Evolutionary conservation across 768 basidiomycete species (phyloP).

Genomic region (Fistulinella prunicolor): DNA sequence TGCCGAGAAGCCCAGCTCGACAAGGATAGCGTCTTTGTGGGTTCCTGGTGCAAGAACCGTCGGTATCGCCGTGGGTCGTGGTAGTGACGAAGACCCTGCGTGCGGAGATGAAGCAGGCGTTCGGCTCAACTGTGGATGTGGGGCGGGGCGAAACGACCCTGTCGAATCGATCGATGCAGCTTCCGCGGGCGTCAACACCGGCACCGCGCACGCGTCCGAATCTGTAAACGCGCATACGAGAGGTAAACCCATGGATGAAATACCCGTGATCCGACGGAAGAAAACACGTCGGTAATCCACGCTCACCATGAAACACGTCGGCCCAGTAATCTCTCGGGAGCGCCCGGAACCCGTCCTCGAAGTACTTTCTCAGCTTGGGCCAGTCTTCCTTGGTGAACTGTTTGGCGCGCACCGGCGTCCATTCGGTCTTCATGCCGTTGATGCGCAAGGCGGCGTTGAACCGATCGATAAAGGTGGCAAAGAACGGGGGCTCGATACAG

Average conservation of each 20-base stretch:
- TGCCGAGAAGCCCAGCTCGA: conserved; percentile 48
- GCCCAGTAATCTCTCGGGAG: conserved; percentile 69
- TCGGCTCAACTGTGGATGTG: conserved; percentile 48
- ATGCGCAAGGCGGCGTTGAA: conserved; percentile 53
- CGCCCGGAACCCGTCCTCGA: conserved; percentile 61
- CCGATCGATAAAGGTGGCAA: conserved; percentile 52
- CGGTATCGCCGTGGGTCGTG: not conserved
- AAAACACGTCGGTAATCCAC: not conserved
- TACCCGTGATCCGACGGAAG: too few relatives aligned
- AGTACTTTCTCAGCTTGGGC: conserved; percentile 53
- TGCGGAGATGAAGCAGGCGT: conserved; percentile 25
- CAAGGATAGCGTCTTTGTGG: conserved; percentile 53
- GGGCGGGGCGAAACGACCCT: conserved; percentile 41
- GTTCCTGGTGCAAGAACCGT: conserved; percentile 43
- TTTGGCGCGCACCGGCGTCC: conserved; percentile 49
- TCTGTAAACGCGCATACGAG: conserved; percentile 38
- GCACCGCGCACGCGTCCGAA: conserved; percentile 69
- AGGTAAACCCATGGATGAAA: too few relatives aligned
- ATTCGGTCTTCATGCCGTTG: conserved; percentile 40
- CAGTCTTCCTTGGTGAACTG: conserved; percentile 51
- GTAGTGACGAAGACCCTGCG: not conserved
- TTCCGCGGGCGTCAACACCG: conserved; percentile 64
- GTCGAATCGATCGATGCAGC: conserved; percentile 45
- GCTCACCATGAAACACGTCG: conserved; percentile 57
- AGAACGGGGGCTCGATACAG: conserved; percentile 74